These are phyloP conservation scores for Cercophora scortea DNA, from an alignment of 495 filamentous ascomycete genomes.

Conservation along the genomic window DNA sequence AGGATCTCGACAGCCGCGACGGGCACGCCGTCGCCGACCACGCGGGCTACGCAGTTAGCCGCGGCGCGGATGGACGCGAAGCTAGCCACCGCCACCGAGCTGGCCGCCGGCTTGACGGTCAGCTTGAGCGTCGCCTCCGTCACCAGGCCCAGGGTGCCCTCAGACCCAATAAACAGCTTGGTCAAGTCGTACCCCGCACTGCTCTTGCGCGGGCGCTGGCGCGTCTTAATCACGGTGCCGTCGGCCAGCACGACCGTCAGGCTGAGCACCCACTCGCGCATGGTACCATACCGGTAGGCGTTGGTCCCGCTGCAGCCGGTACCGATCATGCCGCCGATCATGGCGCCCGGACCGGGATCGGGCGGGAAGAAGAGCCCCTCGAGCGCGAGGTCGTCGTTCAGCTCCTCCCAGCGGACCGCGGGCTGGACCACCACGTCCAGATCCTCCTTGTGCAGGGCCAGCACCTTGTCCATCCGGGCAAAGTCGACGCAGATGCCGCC, in stretches of 20 bases:
- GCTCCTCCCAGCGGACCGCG: slow-evolving; percentile 67
- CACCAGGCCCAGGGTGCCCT: slow-evolving; percentile 71
- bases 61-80: slow-evolving; percentile 74
- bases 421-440: slow-evolving; percentile 79
- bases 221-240: slow-evolving; percentile 84
- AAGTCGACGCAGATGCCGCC: slow-evolving; percentile 78
- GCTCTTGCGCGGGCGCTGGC: slow-evolving; percentile 67
- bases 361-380: slow-evolving; percentile 75
- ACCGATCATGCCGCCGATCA: slow-evolving; percentile 94
- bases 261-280: slow-evolving; percentile 91
- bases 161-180: slow-evolving; percentile 69
- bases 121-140: slow-evolving; percentile 77
- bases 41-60: slow-evolving; percentile 68
- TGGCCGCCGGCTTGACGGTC: slow-evolving; percentile 65
- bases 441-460: slow-evolving; percentile 63
- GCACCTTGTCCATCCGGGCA: slow-evolving; percentile 63
- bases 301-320: slow-evolving; percentile 94
- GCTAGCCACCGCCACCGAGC: slow-evolving; percentile 75
- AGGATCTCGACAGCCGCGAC: slow-evolving; percentile 87
- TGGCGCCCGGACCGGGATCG: slow-evolving; percentile 72
- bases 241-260: slow-evolving; percentile 91
- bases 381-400: slow-evolving; percentile 64
- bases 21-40: slow-evolving; percentile 73
- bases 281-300: slow-evolving; percentile 88
- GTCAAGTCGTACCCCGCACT: slow-evolving; percentile 83